Evolutionary conservation across 257 asterid genomes (phyloP).

Genomic region (Nicotiana undulata): DNA sequence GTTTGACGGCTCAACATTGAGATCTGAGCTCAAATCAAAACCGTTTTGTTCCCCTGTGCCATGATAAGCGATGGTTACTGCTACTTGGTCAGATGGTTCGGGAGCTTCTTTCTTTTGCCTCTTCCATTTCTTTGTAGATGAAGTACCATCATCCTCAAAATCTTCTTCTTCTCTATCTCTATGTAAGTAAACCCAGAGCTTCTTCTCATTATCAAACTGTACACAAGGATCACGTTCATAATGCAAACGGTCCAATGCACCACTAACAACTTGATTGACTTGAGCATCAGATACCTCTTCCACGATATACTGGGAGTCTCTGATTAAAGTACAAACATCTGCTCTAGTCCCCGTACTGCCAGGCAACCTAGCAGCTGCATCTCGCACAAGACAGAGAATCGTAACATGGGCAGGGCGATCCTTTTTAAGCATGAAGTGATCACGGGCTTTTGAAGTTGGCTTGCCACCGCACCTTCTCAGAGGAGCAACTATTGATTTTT

Average conservation of each 20-base stretch:
- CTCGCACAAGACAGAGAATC: constrained; percentile 94
- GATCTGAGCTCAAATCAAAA: constrained; percentile 60
- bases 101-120: constrained; percentile 78
- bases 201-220: constrained; percentile 92
- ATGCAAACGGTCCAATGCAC: constrained; percentile 94
- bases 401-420: constrained; percentile 98
- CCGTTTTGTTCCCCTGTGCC: constrained; percentile 49
- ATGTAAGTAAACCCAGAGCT: constrained; percentile 90
- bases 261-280: constrained; percentile 94
- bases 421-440: constrained; percentile 92
- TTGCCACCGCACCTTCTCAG: constrained; percentile 98
- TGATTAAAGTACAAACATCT: constrained; percentile 86
- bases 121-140: constrained; percentile 98
- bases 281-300: constrained; percentile 93
- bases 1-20: constrained; percentile 45
- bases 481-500: constrained; percentile 93
- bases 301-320: constrained; percentile 93
- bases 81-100: constrained; percentile 67
- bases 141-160: constrained; percentile 98
- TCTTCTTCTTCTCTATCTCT: constrained; percentile 97
- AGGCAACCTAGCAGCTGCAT: constrained; percentile 98
- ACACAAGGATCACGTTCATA: constrained; percentile 99
- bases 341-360: constrained; percentile 99
- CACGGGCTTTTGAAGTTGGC: constrained; percentile 99
- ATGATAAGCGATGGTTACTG: constrained; percentile 46